These are phyloP conservation scores for Calycina herbarum DNA, from an alignment of 2,329 filamentous ascomycete genomes.

Conservation along the genomic window DNA sequence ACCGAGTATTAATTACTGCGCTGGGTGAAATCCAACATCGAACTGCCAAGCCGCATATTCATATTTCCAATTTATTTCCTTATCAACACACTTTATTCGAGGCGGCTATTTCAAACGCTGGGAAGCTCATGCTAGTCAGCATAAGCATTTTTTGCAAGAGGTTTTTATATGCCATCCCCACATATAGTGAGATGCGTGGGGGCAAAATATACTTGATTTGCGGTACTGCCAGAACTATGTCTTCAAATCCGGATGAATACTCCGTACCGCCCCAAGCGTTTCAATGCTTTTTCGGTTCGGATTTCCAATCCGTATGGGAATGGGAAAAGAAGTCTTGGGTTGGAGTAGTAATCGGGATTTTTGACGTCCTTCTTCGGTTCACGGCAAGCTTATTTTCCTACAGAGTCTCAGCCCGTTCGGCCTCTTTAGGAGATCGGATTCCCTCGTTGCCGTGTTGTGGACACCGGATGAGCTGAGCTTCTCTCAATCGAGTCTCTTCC, in stretches of 20 bases:
- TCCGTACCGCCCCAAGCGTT: neutral
- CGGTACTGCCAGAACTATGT: neutral
- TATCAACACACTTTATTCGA: constrained; percentile 22
- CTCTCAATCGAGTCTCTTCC: too few relatives aligned
- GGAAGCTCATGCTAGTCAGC: neutral
- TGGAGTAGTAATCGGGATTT: neutral
- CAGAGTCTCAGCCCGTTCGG: neutral
- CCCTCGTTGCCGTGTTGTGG: neutral
- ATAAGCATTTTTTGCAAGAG: neutral
- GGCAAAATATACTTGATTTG: too few relatives aligned
- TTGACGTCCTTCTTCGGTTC: constrained; percentile 1
- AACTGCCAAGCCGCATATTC: neutral
- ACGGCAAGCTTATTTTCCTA: neutral
- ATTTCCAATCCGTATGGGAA: neutral
- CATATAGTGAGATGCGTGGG: neutral
- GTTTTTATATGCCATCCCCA: neutral
- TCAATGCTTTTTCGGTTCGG: neutral
- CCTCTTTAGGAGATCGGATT: neutral
- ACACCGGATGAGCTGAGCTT: neutral
- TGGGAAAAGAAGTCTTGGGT: neutral
- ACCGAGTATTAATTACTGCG: neutral
- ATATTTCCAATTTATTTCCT: constrained; percentile 7
- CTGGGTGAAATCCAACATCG: neutral
- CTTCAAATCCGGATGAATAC: neutral
- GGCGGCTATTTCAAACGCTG: constrained; percentile 20